Evolutionary conservation across 192 early-diverging fungal genomes (phyloP), one percentile per base, ranked within the genome.

Genomic region (Jimgerdemannia flammicorona): DNA sequence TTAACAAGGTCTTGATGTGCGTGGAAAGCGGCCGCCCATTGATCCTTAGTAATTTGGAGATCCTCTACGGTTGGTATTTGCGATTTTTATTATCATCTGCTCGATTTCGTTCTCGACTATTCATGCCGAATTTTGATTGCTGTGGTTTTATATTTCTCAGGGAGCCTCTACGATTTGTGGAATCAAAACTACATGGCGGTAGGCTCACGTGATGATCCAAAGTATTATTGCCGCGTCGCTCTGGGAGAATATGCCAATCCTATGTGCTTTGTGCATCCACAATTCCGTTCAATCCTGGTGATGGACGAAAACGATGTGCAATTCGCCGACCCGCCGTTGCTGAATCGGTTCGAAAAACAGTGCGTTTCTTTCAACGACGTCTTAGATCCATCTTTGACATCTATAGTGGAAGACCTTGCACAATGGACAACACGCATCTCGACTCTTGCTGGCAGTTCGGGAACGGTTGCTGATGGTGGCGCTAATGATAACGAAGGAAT

Each of bases 1-100:
- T 77, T 41, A 77, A 43, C 68, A 77, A 44, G 44, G 66, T 77
- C n/a, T 75, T 70, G 70, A 77, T 77, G 75, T 77, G 75, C 11
- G 75, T 77, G n/a, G 75, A 77, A 66, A 66, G 70, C 49, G 75
- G 75, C 20, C 44, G 41, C 59, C 72, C 75, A 44, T 44, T 77
- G 20, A 73, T 77, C 4, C 44, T 75, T 18, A 75, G 67, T 6
- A 69, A 75, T 44, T 49, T 75, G 19, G 66, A 75, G 41, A 59
- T 63, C 3, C 17, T 75, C 14, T 75, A 75, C 43, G 17, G 7
- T 72, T 66, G 17, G 7, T 72, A 39, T 29, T 49, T 42, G 44
- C 4, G 14, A 59, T 8, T n/a, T 43, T 44, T 69, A 69, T 42
- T 40, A 69, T 42, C 19, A 42, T 29, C 20, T n/a, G 19, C 4